Evolutionary conservation across 495 filamentous ascomycete species (phyloP).

Genomic region (Aspergillus carlsbadensis): DNA sequence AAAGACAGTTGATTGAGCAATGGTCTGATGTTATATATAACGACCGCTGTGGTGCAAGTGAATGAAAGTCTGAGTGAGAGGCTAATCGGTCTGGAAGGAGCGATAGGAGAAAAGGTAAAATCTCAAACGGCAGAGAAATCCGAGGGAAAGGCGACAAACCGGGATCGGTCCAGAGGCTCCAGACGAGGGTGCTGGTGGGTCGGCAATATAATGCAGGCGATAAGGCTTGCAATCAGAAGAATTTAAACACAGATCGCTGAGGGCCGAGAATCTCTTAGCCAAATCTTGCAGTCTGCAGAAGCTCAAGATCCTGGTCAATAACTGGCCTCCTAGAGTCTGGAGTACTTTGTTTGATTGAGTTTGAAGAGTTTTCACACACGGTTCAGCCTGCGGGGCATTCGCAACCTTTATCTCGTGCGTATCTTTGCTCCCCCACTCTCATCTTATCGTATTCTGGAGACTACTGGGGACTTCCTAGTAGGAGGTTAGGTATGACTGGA

Average conservation of each 20-base stretch:
- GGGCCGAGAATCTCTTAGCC: not conserved
- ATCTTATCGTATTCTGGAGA: too few relatives aligned
- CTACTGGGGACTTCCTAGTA: too few relatives aligned
- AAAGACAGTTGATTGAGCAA: not conserved
- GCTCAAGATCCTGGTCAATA: not conserved
- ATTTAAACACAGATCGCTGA: not conserved
- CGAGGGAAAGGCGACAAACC: not conserved
- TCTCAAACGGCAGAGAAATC: constrained; percentile 5
- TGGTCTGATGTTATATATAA: constrained; percentile 8
- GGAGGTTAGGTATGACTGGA: too few relatives aligned
- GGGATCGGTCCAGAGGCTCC: too few relatives aligned
- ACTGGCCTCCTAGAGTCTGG: not conserved
- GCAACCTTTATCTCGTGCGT: not conserved
- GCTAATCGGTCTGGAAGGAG: constrained; percentile 6
- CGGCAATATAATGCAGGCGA: constrained; percentile 1
- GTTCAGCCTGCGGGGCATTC: constrained; percentile 1
- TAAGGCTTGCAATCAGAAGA: constrained; percentile 4
- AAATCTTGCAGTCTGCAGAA: constrained; percentile 1
- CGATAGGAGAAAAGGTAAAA: constrained; percentile 3
- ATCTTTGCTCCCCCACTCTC: not conserved
- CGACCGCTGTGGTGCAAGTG: not conserved
- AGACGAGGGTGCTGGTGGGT: not conserved
- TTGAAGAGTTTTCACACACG: constrained; percentile 3
- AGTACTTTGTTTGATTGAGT: not conserved
- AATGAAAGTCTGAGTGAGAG: not conserved